phyloP scores from a whole-genome alignment of 441 rosid genomes.

The Metrosideros polymorpha region DNA sequence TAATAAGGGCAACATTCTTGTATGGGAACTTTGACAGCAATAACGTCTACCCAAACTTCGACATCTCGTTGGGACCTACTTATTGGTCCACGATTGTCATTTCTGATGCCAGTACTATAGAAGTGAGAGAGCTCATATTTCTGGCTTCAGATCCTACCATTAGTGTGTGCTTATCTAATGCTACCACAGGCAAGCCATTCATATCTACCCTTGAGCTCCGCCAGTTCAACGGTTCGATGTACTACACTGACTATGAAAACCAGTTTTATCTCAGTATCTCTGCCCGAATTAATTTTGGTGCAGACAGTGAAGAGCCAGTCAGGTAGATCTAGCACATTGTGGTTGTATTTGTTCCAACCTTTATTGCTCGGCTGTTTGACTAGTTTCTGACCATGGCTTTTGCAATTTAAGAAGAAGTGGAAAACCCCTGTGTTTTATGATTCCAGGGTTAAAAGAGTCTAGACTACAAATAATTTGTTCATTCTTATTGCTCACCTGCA shows the following conservation, averaged over 20 bases:
- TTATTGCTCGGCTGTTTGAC: not conserved
- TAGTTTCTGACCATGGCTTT: not conserved
- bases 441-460: not conserved
- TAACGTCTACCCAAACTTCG: constrained; percentile 89
- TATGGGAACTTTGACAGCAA: constrained; percentile 81
- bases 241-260: constrained; percentile 49
- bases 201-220: constrained; percentile 97
- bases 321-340: constrained; percentile 37
- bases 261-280: constrained; percentile 66
- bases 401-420: not conserved
- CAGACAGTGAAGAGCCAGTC: constrained; percentile 66
- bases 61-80: constrained; percentile 82
- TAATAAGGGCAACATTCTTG: constrained; percentile 84
- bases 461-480: not conserved
- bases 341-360: not conserved
- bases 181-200: constrained; percentile 94
- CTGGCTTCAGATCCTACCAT: constrained; percentile 59
- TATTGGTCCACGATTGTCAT: constrained; percentile 90
- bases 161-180: constrained; percentile 89
- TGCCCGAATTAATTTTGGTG: constrained; percentile 94
- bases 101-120: constrained; percentile 63
- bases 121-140: constrained; percentile 68
- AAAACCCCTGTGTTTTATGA: not conserved
- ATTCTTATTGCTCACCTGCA: not conserved
- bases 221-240: constrained; percentile 81